phyloP scores from a whole-genome alignment of 2,329 filamentous ascomycete genomes.

The Ophiocordyceps camponoti-rufipedis region DNA sequence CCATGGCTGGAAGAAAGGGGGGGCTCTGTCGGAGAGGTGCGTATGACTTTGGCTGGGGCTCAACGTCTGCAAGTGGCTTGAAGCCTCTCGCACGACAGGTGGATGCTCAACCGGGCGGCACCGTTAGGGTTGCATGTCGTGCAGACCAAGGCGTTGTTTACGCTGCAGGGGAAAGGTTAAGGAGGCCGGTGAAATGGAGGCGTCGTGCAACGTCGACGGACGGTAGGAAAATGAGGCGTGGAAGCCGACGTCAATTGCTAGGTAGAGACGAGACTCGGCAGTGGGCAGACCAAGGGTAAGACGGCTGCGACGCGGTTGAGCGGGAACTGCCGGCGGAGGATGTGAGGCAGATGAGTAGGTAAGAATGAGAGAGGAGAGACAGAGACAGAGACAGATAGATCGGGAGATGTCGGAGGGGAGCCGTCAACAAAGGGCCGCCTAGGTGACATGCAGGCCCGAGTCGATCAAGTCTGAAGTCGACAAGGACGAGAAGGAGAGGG shows the following conservation, averaged over 20 bases:
- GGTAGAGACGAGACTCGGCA: no score
- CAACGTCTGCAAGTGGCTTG: neutral
- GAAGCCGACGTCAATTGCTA: no score
- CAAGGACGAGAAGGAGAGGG: no score
- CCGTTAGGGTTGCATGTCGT: constrained; percentile 6
- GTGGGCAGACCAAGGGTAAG: no score
- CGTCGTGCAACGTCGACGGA: constrained; percentile 1
- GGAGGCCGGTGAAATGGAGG: neutral
- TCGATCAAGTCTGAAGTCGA: no score
- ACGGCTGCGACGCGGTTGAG: neutral
- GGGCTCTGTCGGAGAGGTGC: neutral
- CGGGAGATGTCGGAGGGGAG: neutral
- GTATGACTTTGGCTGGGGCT: neutral
- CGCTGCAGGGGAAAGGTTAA: neutral
- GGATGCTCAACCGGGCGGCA: neutral
- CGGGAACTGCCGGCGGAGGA: neutral
- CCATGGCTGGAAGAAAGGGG: constrained; percentile 13
- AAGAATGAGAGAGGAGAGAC: neutral
- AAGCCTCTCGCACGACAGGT: neutral
- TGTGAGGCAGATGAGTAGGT: no score
- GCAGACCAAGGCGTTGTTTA: constrained; percentile 2
- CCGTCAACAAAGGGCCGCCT: neutral
- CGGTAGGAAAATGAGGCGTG: neutral
- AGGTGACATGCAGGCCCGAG: no score
- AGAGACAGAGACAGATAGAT: neutral